These are phyloP conservation scores for Coccomyxa subellipsoidea DNA, from an alignment of 163 green algal genomes.

Conservation along the genomic window DNA sequence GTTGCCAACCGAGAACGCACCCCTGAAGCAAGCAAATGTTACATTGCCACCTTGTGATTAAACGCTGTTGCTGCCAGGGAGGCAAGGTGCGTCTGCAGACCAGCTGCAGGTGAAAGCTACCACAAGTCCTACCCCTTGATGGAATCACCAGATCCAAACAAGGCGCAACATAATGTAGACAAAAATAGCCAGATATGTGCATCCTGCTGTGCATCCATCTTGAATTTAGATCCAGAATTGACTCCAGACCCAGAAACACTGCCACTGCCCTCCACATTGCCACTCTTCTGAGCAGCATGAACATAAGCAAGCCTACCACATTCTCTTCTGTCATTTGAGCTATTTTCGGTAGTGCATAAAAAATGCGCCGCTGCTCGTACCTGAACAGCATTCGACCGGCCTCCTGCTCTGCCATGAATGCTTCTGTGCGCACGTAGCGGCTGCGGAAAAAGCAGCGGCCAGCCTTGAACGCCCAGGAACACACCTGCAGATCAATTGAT, in stretches of 20 bases:
- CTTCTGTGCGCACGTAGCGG: constrained; percentile 56
- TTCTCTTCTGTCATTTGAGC: too few relatives aligned
- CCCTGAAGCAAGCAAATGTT: too few relatives aligned
- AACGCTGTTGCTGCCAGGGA: neutral
- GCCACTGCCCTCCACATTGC: too few relatives aligned
- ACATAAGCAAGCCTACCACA: too few relatives aligned
- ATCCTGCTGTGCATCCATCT: constrained; percentile 52
- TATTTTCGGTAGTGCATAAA: too few relatives aligned
- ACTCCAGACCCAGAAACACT: too few relatives aligned
- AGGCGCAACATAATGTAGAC: neutral
- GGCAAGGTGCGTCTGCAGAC: too few relatives aligned
- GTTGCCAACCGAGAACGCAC: neutral
- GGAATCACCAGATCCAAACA: neutral
- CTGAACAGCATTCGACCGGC: constrained; percentile 47
- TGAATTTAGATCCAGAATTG: too few relatives aligned
- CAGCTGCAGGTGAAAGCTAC: too few relatives aligned
- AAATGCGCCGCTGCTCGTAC: constrained; percentile 53
- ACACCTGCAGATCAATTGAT: constrained; percentile 8
- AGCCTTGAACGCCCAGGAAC: constrained; percentile 44
- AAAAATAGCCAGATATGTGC: neutral
- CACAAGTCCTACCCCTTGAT: too few relatives aligned
- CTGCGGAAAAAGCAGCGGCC: constrained; percentile 50
- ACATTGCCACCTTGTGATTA: neutral
- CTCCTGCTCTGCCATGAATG: constrained; percentile 60
- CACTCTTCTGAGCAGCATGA: too few relatives aligned